Percentiles rank a stretch among this genome's conserved stretches.
Conservation (phyloP, 129 eudicot species). For the Ambrosia artemisiifolia region DNA sequence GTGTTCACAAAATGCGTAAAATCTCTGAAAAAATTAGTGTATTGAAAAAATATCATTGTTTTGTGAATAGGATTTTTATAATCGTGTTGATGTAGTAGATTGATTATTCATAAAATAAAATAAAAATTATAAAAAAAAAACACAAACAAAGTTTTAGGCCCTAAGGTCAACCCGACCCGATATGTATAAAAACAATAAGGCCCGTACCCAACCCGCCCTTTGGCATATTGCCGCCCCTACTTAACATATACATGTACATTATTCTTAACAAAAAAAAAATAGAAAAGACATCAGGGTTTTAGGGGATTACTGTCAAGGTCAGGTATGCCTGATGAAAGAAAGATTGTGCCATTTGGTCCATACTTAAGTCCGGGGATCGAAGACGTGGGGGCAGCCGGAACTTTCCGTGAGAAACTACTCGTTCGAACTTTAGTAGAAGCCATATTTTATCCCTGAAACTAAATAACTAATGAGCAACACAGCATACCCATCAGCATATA, state of each 20-base stretch:
- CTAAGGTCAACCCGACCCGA: neutral
- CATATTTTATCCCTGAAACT: constrained; percentile 25
- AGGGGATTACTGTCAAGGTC: constrained; percentile 82
- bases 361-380: constrained; percentile 70
- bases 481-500: neutral
- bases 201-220: neutral
- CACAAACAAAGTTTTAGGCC: neutral
- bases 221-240: neutral
- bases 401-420: constrained; percentile 81
- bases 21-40: neutral
- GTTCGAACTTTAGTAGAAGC: constrained; percentile 58
- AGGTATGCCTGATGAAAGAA: constrained; percentile 84
- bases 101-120: neutral
- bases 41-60: neutral
- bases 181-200: neutral
- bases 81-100: neutral
- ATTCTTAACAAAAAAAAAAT: neutral
- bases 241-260: neutral
- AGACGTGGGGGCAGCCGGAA: constrained; percentile 46
- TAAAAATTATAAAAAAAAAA: neutral
- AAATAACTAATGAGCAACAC: neutral
- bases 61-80: neutral
- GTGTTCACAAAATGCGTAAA: neutral
- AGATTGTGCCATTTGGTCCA: constrained; percentile 84
- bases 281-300: neutral